Base-by-base conservation (phyloP, 371 early-diverging fungal species). In the Blakeslea trispora region DNA sequence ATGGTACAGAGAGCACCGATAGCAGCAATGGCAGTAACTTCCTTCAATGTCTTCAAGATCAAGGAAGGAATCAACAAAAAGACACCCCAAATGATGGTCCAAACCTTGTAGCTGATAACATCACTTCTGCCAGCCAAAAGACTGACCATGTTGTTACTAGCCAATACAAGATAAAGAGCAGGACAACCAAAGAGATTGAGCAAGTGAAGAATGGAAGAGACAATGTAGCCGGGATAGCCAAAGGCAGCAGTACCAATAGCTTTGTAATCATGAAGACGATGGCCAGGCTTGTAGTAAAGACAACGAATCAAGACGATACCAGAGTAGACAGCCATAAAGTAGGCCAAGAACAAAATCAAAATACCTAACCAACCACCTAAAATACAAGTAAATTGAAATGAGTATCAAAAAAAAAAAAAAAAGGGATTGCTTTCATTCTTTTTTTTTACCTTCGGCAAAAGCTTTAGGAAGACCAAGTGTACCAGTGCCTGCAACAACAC, bases 401-500 rank as follows among this genome's bases (percentile, higher is more conserved):
- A 39, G 34, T 24, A 4, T 50, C 58, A 24, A 49, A 86, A 77
- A 17, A 24, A 47, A 17, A 24, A 3, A 47, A 17, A 15, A 6
- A 17, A 19, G 13, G 19, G 15, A 13, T 13, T 28, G 19, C 7
- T 5, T 24, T 37, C 13, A 13, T 37, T 37, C 9, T 37, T 37
- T 37, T 37, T 37, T 37, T 37, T 37, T 37, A 37, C 37, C 37
- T 21, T 46, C 42, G 31, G 76, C 81, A 28, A 93, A 74, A 42
- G 82, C 89, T 5, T 91, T 62, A 13, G 72, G 72, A 23, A 94
- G 79, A 57, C 91, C 92, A 15, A 93, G 74, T n/a, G 91, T 85
- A 37, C 94, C 94, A 13, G 89, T 87, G 47, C 93, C 93, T 7
- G 91, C 90, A 19, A 90, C 83, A 7, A 91, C 88, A 68, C 91